Evolutionary conservation across 495 filamentous ascomycete genomes (phyloP).

Genomic region (Xylaria bambusicola): DNA sequence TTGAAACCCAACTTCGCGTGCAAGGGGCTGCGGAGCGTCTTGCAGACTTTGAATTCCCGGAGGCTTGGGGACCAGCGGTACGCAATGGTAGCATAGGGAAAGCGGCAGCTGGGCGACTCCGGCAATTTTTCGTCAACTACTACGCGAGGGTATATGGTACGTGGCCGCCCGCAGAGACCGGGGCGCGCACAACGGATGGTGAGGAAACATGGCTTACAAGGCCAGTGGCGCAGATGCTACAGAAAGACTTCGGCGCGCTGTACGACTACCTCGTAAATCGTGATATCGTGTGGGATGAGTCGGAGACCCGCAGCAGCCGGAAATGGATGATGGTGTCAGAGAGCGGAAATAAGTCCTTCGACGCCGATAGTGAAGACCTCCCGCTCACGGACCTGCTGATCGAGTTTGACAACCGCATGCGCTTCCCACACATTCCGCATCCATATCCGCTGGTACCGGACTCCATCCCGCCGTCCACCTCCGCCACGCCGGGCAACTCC

Average conservation of each 20-base stretch:
- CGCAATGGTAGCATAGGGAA: slow-evolving; percentile 36
- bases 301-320: slow-evolving; percentile 54
- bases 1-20: slow-evolving; percentile 64
- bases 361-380: slow-evolving; percentile 60
- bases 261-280: slow-evolving; percentile 75
- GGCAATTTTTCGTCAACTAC: slow-evolving; percentile 56
- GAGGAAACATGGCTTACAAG: slow-evolving; percentile 64
- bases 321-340: slow-evolving; percentile 65
- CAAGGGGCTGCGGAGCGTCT: slow-evolving; percentile 62
- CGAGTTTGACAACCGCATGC: slow-evolving; percentile 64
- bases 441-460: slow-evolving; percentile 68
- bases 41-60: slow-evolving; percentile 58
- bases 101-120: slow-evolving; percentile 55
- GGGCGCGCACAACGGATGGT: slow-evolving; percentile 40
- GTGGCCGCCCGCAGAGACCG: slow-evolving; percentile 57
- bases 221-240: slow-evolving; percentile 56
- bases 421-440: slow-evolving; percentile 67
- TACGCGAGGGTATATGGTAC: slow-evolving; percentile 55
- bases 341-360: slow-evolving; percentile 52
- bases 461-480: slow-evolving; percentile 40
- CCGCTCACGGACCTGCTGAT: slow-evolving; percentile 69
- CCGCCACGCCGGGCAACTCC: slow-evolving; percentile 17
- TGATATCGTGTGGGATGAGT: slow-evolving; percentile 64
- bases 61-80: slow-evolving; percentile 57
- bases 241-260: slow-evolving; percentile 66